Base-by-base conservation (phyloP, 2,329 filamentous ascomycete genomes). In the Sodiomyces alkalinus region DNA sequence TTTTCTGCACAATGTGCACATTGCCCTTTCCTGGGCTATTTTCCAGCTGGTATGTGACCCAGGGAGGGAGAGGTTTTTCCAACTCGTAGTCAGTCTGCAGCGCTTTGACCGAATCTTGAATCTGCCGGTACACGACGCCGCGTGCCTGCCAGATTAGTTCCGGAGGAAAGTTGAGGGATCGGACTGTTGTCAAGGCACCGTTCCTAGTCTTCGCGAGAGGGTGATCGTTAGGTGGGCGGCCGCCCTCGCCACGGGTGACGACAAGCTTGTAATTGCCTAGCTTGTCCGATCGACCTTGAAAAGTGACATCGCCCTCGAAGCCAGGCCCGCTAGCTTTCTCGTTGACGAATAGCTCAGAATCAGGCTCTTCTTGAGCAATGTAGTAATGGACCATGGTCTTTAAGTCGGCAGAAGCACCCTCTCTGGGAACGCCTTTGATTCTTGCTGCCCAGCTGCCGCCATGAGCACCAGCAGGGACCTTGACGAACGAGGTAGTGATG, bases 401-500 rank as follows among this genome's bases (percentile, higher is more conserved):
- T 32, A 83, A 60, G 36, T 78, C 62, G 2, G 59, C 49, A 5
- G 73, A 64, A 0, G 68, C 78, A 47, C 79, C 79, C 5, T 74
- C 68, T 26, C 80, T 71, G 21, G 81, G 77, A 23, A 68, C 69
- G 14, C 90, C 90, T 54, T 80, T 86, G 45, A 98, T 76, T 33
- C 90, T 68, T 20, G 79, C 82, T 30, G 76, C 90, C 90, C 90
- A 98, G 54, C 74, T 92, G 32, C 90, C 90, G 33, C 85, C 86
- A 50, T 92, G 68, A 13, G 64, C 60, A 29, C 85, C 86, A 14
- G 86, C 85, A 2, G 86, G 81, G 19, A 93, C 68, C 56, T 96
- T 98, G 46, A 94, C 74, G 53, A 96, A 94, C 28, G 82, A 80
- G 23, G 87, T 94, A 7, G 80, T 92, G 37, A 98, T 68, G 55